Evolutionary conservation across 2,329 filamentous ascomycete species (phyloP), one percentile per base, ranked within the genome.

Genomic region (Hypoxylon sp.): DNA sequence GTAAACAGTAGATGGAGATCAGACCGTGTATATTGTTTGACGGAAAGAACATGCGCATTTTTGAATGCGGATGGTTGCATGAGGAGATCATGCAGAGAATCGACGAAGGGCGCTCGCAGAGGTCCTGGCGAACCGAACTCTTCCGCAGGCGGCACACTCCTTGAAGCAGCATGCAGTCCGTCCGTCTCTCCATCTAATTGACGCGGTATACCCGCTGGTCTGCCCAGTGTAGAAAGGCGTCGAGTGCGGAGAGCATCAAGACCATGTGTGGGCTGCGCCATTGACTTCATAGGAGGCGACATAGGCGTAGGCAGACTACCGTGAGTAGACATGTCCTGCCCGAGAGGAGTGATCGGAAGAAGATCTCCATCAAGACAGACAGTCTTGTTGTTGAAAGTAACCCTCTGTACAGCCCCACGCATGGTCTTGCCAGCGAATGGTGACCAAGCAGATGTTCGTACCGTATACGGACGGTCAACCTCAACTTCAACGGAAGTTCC

Each of bases 1-100:
- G 95, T 97, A 86, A 99, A 98, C 53, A 99, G 89, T 68, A 97
- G 83, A 80, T 98, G 96, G 54, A 99, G 87, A 76, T 99, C 95
- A 17, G 92, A 87, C 51, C 94, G 91, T 53, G 86, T 91, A 84
- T 98, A 97, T 78, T 97, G 92, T 78, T 92, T 92, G 73, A 99
- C 96, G 0, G 95, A 98, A 52, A 98, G 85, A 51, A 99, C 92
- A 76, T 98, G 93, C 71, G 93, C 89, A 75, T 93, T 90, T 82
- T 94, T 97, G 87, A 98, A 98, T 0, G 91, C 88, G 2, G 94
- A 97, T 60, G 85, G 81, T 74, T 88, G 89, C 29, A 91, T 87
- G 21, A 98, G 85, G 50, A 98, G 86, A 67, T 93, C 87, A 53
- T 88, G 85, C 32, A 98, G 82, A 4, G 89, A 88, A 35, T 91